Percentiles rank a stretch among this genome's conserved stretches.
Conservation (phyloP, 805 yeast genomes). For the Citeromyces matritensis region DNA sequence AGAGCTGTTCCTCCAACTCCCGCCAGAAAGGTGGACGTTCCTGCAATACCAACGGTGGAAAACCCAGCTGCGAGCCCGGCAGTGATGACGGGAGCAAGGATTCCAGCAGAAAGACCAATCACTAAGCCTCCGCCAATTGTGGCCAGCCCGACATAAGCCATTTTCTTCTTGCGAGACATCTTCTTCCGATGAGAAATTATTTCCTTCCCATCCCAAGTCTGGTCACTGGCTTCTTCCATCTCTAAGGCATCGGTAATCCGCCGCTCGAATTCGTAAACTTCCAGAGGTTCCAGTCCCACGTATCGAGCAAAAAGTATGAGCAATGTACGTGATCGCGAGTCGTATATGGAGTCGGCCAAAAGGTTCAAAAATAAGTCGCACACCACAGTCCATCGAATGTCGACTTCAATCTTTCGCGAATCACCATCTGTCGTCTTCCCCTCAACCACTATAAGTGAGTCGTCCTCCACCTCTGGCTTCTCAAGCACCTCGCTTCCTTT, state of each 20-base stretch:
- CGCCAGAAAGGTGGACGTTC: slow-evolving; percentile 86
- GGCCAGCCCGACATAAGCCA: slow-evolving; percentile 86
- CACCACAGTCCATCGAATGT: slow-evolving; percentile 83
- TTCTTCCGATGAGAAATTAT: slow-evolving; percentile 62
- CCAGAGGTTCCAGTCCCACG: slow-evolving; percentile 45
- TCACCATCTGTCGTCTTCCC: slow-evolving; percentile 3
- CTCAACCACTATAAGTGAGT: background rate
- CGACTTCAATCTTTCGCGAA: slow-evolving; percentile 37
- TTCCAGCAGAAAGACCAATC: slow-evolving; percentile 88
- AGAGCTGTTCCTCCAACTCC: slow-evolving; percentile 95
- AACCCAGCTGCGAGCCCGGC: slow-evolving; percentile 97
- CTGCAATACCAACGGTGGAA: slow-evolving; percentile 85
- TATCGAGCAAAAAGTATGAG: slow-evolving; percentile 50
- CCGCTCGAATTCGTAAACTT: slow-evolving; percentile 78
- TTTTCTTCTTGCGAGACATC: slow-evolving; percentile 45
- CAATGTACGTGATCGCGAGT: slow-evolving; percentile 77
- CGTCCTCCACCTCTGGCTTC: slow-evolving; percentile 7
- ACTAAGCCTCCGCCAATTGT: slow-evolving; percentile 93
- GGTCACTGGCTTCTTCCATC: slow-evolving; percentile 69
- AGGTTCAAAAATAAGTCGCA: slow-evolving; percentile 80
- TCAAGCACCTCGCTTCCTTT: slow-evolving; percentile 17
- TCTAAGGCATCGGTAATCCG: slow-evolving; percentile 84
- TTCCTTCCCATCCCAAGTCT: slow-evolving; percentile 58
- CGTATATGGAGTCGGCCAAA: slow-evolving; percentile 75
- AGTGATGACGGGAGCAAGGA: slow-evolving; percentile 94